phyloP scores from a whole-genome alignment of 805 yeast genomes.

The Ogataea philodendri region DNA sequence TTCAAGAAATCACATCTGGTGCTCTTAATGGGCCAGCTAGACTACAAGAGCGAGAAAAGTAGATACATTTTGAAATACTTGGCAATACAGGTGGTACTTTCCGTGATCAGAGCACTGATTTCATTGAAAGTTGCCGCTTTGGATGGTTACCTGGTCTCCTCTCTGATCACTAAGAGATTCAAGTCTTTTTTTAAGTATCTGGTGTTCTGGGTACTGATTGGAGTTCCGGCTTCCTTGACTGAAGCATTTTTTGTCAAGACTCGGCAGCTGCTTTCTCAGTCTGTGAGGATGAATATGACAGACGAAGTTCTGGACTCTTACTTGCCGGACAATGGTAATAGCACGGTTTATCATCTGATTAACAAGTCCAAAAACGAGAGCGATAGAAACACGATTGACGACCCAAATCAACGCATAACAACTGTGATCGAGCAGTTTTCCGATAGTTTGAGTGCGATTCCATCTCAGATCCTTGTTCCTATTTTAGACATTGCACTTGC shows the following conservation, averaged over 20 bases:
- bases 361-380: slow-evolving; percentile 35
- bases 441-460: slow-evolving; percentile 65
- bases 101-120: slow-evolving; percentile 66
- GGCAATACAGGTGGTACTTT: slow-evolving; percentile 52
- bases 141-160: slow-evolving; percentile 83
- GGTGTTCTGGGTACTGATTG: slow-evolving; percentile 76
- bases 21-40: slow-evolving; percentile 17
- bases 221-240: slow-evolving; percentile 80
- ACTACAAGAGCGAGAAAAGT: slow-evolving; percentile 13
- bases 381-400: slow-evolving; percentile 42
- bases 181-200: slow-evolving; percentile 60
- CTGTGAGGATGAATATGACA: slow-evolving; percentile 65
- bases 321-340: slow-evolving; percentile 63
- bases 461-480: slow-evolving; percentile 83
- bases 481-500: slow-evolving; percentile 74
- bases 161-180: slow-evolving; percentile 70
- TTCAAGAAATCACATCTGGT: slow-evolving; percentile 21
- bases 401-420: slow-evolving; percentile 82
- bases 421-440: slow-evolving; percentile 77
- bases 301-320: slow-evolving; percentile 64
- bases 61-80: slow-evolving; percentile 31
- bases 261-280: slow-evolving; percentile 53
- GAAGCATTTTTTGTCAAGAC: slow-evolving; percentile 68
- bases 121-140: slow-evolving; percentile 81
- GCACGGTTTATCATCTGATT: slow-evolving; percentile 71